Conservation (phyloP, 179 eudicot species). For the Amaranthus tricolor region DNA sequence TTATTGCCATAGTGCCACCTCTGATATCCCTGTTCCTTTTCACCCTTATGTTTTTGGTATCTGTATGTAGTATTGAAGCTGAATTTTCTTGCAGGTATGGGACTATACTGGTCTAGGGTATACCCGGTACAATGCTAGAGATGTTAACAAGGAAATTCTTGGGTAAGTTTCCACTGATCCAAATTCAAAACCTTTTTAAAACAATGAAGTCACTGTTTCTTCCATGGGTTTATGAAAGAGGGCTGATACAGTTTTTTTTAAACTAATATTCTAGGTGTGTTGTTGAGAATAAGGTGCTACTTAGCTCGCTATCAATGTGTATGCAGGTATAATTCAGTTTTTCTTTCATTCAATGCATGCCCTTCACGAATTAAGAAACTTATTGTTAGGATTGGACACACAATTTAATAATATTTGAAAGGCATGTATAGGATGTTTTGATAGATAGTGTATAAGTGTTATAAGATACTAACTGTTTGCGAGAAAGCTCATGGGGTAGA, state of each 20-base stretch:
- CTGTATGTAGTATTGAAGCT: slow-evolving; percentile 5
- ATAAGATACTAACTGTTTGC: too few species aligned
- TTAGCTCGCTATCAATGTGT: slow-evolving; percentile 63
- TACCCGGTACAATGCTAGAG: slow-evolving; percentile 91
- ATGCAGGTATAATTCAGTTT: slow-evolving; percentile 50
- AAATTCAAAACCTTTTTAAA: slow-evolving; percentile 3
- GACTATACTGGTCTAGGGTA: slow-evolving; percentile 97
- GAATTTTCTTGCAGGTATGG: slow-evolving; percentile 67
- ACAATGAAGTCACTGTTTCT: not conserved
- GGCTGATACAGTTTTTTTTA: slow-evolving; percentile 25
- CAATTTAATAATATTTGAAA: too few species aligned
- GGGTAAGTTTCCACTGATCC: slow-evolving; percentile 54
- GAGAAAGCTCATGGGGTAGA: too few species aligned
- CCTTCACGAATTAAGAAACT: too few species aligned
- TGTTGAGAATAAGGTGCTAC: slow-evolving; percentile 96
- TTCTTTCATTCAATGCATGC: too few species aligned
- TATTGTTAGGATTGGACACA: too few species aligned
- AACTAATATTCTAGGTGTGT: slow-evolving; percentile 60
- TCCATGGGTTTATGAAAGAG: slow-evolving; percentile 11
- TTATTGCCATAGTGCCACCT: not conserved
- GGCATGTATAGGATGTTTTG: too few species aligned
- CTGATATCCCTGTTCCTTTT: not conserved
- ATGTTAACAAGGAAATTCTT: slow-evolving; percentile 71
- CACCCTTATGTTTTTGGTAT: not conserved
- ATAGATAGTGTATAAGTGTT: too few species aligned